phyloP scores from a whole-genome alignment of 2,329 filamentous ascomycete genomes.

The Diaporthe eres region DNA sequence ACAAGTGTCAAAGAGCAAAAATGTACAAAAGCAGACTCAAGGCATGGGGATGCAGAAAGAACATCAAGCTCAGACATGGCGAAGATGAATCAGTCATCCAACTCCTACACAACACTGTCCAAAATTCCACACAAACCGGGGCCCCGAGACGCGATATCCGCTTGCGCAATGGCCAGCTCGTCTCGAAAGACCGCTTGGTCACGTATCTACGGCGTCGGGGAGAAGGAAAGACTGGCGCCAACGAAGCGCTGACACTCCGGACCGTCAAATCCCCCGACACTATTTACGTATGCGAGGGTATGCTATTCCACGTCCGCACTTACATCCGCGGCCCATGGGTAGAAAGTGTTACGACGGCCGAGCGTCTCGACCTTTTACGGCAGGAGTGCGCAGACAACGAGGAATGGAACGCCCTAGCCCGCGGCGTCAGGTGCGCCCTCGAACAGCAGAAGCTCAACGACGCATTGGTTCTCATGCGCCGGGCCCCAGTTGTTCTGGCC shows the following conservation, averaged over 20 bases:
- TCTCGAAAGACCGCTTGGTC: conserved; percentile 25
- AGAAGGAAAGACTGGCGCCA: not conserved
- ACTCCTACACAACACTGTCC: not conserved
- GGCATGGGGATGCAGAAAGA: conserved; percentile 26
- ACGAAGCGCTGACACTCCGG: not conserved
- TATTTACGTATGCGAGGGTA: not conserved
- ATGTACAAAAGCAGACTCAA: conserved; percentile 33
- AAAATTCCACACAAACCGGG: not conserved
- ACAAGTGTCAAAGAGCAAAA: conserved; percentile 17
- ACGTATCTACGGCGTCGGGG: conserved; percentile 16
- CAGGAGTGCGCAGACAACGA: too few relatives aligned
- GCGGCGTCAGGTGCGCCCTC: conserved; percentile 2
- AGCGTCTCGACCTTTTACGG: conserved; percentile 3
- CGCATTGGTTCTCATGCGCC: conserved; percentile 4
- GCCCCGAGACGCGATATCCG: not conserved
- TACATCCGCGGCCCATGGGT: not conserved
- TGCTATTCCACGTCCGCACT: not conserved
- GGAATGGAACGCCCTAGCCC: not conserved
- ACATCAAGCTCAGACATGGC: conserved; percentile 14
- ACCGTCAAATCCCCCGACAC: not conserved
- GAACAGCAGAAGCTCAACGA: not conserved
- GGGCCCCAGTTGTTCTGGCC: not conserved
- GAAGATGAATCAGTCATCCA: conserved; percentile 9
- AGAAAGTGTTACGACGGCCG: not conserved
- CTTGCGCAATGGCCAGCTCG: conserved; percentile 30